A percentile compares a stretch with the other conserved stretches of the same genome.
Evolutionary conservation across 768 basidiomycete genomes (phyloP).

Genomic region (Tulasnella sp.): DNA sequence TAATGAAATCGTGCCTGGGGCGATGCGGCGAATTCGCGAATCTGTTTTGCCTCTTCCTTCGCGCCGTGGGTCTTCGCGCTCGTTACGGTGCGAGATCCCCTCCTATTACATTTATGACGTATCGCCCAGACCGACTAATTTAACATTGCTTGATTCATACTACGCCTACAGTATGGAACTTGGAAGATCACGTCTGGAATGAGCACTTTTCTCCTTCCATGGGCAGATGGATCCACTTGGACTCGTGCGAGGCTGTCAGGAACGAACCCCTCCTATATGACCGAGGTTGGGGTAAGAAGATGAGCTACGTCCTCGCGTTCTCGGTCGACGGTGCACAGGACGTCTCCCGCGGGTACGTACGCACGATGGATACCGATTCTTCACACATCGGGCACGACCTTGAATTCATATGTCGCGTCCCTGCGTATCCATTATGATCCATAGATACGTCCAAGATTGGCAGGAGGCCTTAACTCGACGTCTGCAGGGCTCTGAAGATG

Average conservation of each 20-base stretch:
- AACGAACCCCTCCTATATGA: slow-evolving; percentile 32
- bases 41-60: slow-evolving; percentile 31
- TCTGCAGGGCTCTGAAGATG: slow-evolving; percentile 19
- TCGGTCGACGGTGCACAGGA: slow-evolving; percentile 23
- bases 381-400: slow-evolving; percentile 14
- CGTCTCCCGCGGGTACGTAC: slow-evolving; percentile 20
- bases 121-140: neutral
- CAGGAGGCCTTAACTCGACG: slow-evolving; percentile 11
- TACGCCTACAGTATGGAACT: slow-evolving; percentile 22
- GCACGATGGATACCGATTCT: neutral
- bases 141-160: slow-evolving; percentile 16
- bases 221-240: slow-evolving; percentile 33
- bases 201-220: slow-evolving; percentile 25
- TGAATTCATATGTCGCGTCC: neutral
- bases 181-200: slow-evolving; percentile 36
- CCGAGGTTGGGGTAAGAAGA: slow-evolving; percentile 34
- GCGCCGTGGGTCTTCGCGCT: slow-evolving; percentile 27
- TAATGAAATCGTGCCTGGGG: slow-evolving; percentile 27
- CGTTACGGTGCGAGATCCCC: slow-evolving; percentile 24
- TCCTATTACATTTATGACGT: slow-evolving; percentile 25
- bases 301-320: slow-evolving; percentile 28
- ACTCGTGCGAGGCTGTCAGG: slow-evolving; percentile 31
- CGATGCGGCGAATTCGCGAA: slow-evolving; percentile 32
- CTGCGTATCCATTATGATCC: neutral
- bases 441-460: slow-evolving; percentile 17